Evolutionary conservation across 768 basidiomycete genomes (phyloP).

Genomic region (Russula lepida): DNA sequence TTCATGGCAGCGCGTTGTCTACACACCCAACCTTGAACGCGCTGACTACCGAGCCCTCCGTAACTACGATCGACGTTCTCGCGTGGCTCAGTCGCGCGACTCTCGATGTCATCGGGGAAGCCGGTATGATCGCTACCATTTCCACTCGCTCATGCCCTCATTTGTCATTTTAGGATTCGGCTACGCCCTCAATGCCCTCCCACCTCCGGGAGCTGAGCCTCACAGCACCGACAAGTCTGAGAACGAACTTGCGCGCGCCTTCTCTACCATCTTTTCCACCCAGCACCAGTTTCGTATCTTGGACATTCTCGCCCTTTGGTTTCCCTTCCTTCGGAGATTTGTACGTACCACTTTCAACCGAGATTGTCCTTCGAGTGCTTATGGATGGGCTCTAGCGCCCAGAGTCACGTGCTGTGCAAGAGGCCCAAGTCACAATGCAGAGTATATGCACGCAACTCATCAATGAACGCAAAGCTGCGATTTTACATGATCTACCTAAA

Average conservation of each 20-base stretch:
- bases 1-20: not conserved
- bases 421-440: constrained; percentile 12
- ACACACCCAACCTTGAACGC: constrained; percentile 4
- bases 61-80: constrained; percentile 44
- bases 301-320: constrained; percentile 49
- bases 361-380: constrained; percentile 29
- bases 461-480: constrained; percentile 6
- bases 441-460: constrained; percentile 20
- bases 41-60: constrained; percentile 13
- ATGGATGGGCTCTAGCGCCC: constrained; percentile 4
- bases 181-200: constrained; percentile 47
- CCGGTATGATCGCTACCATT: constrained; percentile 33
- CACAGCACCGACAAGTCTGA: constrained; percentile 28
- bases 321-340: constrained; percentile 45
- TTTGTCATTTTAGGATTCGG: constrained; percentile 38
- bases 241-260: constrained; percentile 49
- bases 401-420: constrained; percentile 2
- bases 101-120: constrained; percentile 69
- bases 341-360: constrained; percentile 34
- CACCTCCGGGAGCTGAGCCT: constrained; percentile 29
- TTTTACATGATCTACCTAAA: not conserved
- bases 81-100: constrained; percentile 60
- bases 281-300: constrained; percentile 44
- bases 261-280: constrained; percentile 45
- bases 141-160: not conserved